Evolutionary conservation across 768 basidiomycete genomes (phyloP).

Genomic region (Lentinula guzmanii): DNA sequence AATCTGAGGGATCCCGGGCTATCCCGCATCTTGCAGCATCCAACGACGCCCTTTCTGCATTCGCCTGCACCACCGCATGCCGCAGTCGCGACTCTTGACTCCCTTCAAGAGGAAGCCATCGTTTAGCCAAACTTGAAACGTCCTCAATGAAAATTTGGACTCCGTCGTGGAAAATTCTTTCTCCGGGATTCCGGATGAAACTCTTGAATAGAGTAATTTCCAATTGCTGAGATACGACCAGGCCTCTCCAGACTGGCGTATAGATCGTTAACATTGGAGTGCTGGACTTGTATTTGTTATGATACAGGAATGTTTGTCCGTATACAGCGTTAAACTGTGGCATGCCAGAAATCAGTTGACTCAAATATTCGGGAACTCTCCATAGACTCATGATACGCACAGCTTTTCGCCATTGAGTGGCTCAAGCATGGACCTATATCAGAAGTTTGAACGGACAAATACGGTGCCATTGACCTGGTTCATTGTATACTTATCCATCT

Average conservation of each 20-base stretch:
- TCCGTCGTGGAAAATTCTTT: too few species aligned
- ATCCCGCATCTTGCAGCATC: conserved; percentile 10
- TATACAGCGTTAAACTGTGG: too few species aligned
- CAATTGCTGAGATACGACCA: too few species aligned
- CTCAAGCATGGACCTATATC: neutral
- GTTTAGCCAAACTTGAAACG: neutral
- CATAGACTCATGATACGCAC: neutral
- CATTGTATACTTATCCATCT: neutral
- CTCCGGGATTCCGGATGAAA: too few species aligned
- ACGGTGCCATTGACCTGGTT: neutral
- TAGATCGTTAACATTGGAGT: too few species aligned
- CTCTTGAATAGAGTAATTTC: too few species aligned
- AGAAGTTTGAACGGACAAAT: neutral
- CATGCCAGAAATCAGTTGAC: neutral
- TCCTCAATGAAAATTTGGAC: too few species aligned
- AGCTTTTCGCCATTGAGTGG: neutral
- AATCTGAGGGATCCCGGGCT: conserved; percentile 11
- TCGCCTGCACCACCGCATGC: neutral
- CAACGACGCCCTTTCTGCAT: neutral
- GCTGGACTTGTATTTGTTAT: too few species aligned
- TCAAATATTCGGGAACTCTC: neutral
- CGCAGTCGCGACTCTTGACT: neutral
- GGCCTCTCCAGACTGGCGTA: too few species aligned
- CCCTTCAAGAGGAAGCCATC: neutral
- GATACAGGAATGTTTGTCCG: too few species aligned